Conservation (phyloP, 2,329 filamentous ascomycete species). For the Talaromyces verruculosus region DNA sequence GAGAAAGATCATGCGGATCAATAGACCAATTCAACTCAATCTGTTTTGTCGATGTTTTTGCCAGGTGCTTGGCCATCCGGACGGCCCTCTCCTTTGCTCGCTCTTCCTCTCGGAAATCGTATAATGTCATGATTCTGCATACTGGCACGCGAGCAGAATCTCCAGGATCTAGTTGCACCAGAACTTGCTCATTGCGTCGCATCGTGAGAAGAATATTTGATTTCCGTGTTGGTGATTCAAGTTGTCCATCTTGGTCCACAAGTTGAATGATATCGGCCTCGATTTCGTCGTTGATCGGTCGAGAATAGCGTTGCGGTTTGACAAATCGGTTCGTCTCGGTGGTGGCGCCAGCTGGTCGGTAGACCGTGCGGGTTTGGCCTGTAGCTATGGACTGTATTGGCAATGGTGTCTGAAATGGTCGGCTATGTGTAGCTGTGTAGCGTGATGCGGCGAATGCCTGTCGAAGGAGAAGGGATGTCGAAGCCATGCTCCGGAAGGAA, state of each 20-base stretch:
- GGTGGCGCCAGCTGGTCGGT: conserved; percentile 8
- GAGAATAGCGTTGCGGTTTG: conserved; percentile 16
- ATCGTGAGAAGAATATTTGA: conserved; percentile 43
- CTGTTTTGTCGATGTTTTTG: conserved; percentile 60
- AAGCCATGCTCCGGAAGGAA: conserved; percentile 17
- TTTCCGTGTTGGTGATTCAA: conserved; percentile 33
- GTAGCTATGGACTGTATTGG: neutral
- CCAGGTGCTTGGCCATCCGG: conserved; percentile 42
- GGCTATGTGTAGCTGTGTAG: conserved; percentile 5
- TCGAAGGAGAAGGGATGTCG: conserved; percentile 17
- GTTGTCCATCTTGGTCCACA: conserved; percentile 35
- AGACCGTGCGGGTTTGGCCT: neutral
- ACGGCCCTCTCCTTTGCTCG: conserved; percentile 41
- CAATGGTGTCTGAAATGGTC: neutral
- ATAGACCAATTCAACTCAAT: conserved; percentile 93
- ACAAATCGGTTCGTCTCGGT: neutral
- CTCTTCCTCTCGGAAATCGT: conserved; percentile 50
- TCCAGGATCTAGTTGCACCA: conserved; percentile 51
- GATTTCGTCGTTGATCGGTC: conserved; percentile 36
- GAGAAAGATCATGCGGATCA: conserved; percentile 69
- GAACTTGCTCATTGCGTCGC: conserved; percentile 51
- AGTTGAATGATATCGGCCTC: conserved; percentile 33
- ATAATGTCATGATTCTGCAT: conserved; percentile 68
- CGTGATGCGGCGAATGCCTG: conserved; percentile 11
- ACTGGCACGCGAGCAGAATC: conserved; percentile 52